Base-by-base conservation (phyloP, 2,329 filamentous ascomycete genomes). In the Laburnicola sp. region DNA sequence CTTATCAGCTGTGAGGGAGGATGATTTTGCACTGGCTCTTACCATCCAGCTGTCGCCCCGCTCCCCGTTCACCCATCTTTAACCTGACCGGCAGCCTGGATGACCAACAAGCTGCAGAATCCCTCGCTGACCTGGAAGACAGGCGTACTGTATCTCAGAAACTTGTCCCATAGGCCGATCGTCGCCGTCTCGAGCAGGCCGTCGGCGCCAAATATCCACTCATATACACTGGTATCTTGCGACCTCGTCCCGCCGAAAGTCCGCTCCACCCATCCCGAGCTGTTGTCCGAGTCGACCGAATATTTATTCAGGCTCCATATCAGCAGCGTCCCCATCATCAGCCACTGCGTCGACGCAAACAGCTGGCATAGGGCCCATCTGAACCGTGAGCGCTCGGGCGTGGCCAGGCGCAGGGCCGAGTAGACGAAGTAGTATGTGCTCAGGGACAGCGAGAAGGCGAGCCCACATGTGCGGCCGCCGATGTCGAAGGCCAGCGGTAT, bases 401-500 rank as follows among this genome's bases (percentile, higher is more conserved):
- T 96, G 10, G 86, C 80, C 54, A 97, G 81, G 68, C 88, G 89
- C 59, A 94, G 79, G 57, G 84, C 78, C 50, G 91, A 96, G 76
- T 94, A 91, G 72, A 90, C 75, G 72, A 96, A 87, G 78, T 97
- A 97, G 80, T 95, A 97, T 65, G 83, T 80, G 63, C 93, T 92
- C 48, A 97, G 84, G 41, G 89, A 85, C 47, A 97, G 83, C 70
- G 91, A 97, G 78, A 95, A 97, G 57, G 91, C 93, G 68, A 99
- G 82, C 53, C 94, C 94, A 69, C 91, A 96, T 65, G 94, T 92
- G 67, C 91, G 87, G 56, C 94, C 94, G 71, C 94, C 94, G 68
- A 97, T 93, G 83, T 99, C 94, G 78, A 97, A 97, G 67, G 93
- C 90, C 71, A 99, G 86, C 56, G 94, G 94, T 71, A 99, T 94